phyloP scores from a whole-genome alignment of 106 monocot species.

The Gastrodia elata region DNA sequence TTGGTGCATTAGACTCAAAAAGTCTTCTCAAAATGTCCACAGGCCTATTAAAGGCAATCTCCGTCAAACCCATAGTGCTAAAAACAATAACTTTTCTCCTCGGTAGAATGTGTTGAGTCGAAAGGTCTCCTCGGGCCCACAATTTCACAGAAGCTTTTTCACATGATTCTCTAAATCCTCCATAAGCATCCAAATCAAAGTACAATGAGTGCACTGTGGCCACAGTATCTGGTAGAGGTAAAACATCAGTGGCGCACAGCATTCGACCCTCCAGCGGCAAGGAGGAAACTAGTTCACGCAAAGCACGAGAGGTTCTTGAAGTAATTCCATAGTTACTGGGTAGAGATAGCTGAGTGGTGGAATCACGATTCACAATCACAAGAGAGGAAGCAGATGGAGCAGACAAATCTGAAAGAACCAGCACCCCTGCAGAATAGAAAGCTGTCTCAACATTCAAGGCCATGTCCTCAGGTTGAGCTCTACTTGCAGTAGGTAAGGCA shows the following conservation, averaged over 20 bases:
- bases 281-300: conserved; percentile 73
- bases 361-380: conserved; percentile 67
- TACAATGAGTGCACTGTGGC: conserved; percentile 62
- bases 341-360: conserved; percentile 48
- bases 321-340: conserved; percentile 40
- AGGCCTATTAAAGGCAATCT: conserved; percentile 82
- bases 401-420: conserved; percentile 82
- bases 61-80: conserved; percentile 85
- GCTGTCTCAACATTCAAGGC: conserved; percentile 79
- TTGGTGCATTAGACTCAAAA: conserved; percentile 60
- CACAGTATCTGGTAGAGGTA: conserved; percentile 55
- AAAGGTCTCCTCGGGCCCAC: conserved; percentile 87
- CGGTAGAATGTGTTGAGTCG: conserved; percentile 86
- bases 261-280: conserved; percentile 80
- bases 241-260: conserved; percentile 78
- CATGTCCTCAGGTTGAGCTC: conserved; percentile 66
- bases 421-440: conserved; percentile 67
- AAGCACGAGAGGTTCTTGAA: conserved; percentile 67
- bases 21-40: conserved; percentile 82
- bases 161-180: conserved; percentile 31
- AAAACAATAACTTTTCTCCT: conserved; percentile 80
- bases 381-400: conserved; percentile 52
- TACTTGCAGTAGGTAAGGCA: conserved; percentile 38
- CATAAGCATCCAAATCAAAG: conserved; percentile 46
- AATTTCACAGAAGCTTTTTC: conserved; percentile 55